Base-by-base conservation (phyloP, 2,329 filamentous ascomycete species). In the Xylariales sp. region DNA sequence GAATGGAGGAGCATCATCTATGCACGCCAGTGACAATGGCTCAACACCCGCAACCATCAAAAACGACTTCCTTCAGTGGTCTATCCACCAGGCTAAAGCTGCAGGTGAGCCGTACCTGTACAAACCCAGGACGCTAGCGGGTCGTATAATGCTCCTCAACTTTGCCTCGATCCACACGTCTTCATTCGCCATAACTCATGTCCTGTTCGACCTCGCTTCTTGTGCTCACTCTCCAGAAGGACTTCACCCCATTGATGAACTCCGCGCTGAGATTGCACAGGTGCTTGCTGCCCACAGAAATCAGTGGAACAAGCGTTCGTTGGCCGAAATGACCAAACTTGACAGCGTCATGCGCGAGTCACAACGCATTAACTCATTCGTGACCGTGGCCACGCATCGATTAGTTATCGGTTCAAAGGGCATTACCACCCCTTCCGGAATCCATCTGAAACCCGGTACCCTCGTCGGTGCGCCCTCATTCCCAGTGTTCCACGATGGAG, bases 181-280 rank as follows among this genome's bases (percentile, higher is more conserved):
- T 1, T 54, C 59, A 4, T 56, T 61, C 30, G 46, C 56, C 14
- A 40, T 43, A 2, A 43, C 41, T 5, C 37, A 44, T 44, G 63
- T 25, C 7, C 46, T 76, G 24, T 63, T 65, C 24, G 69, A 76
- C 40, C 55, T 76, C 2, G 59, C 56, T 2, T 30, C 62, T 53
- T 17, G 65, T 5, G 18, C 31, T 15, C 27, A 38, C 5, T n/a
- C n/a, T n/a, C n/a, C n/a, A n/a, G n/a, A n/a, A n/a, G n/a, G n/a
- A n/a, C n/a, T n/a, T n/a, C 43, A 70, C 40, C 63, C 65, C 47
- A 48, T 73, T 23, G 61, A 68, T 23, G 62, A 66, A 30, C 51
- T 73, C 18, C 61, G 70, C 3, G 52, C 61, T 14, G 70, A 74
- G 50, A 66, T 69, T 18, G 40, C 51, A 11, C 29, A 40, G 12